A percentile compares a stretch with the other conserved stretches of the same genome.
Evolutionary conservation across 805 yeast species (phyloP).

Genomic region (Metschnikowia gelsemii): DNA sequence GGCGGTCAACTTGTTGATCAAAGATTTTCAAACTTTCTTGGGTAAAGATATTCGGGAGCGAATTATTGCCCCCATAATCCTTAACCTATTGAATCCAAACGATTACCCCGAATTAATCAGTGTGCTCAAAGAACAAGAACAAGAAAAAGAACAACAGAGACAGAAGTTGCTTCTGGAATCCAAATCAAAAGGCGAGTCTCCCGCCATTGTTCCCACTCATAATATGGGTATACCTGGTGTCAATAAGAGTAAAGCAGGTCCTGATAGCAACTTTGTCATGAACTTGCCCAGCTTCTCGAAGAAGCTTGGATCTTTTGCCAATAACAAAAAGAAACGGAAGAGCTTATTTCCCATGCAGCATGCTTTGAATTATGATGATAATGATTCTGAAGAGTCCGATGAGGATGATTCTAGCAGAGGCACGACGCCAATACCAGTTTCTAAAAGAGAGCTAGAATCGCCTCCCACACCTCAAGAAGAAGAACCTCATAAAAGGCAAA

Average conservation of each 20-base stretch:
- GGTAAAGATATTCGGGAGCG: constrained; percentile 73
- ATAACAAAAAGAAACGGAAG: constrained; percentile 25
- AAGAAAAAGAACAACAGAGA: constrained; percentile 17
- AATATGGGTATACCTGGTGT: constrained; percentile 3
- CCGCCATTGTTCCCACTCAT: neutral
- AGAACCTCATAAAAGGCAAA: constrained; percentile 24
- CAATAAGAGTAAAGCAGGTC: constrained; percentile 1
- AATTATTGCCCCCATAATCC: constrained; percentile 64
- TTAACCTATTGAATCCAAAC: constrained; percentile 58
- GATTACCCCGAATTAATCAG: constrained; percentile 51
- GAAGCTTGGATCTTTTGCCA: constrained; percentile 27
- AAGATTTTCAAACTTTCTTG: constrained; percentile 62
- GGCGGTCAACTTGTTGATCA: constrained; percentile 55
- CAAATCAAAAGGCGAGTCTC: neutral
- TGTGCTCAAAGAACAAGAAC: constrained; percentile 33
- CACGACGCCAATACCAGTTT: constrained; percentile 31
- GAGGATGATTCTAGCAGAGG: constrained; percentile 40
- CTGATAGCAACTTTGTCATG: constrained; percentile 12
- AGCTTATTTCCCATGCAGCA: constrained; percentile 52
- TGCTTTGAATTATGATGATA: constrained; percentile 48
- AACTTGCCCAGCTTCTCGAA: constrained; percentile 38
- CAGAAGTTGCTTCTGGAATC: constrained; percentile 7
- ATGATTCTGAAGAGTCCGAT: constrained; percentile 32
- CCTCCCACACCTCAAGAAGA: constrained; percentile 24
- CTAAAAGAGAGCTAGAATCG: constrained; percentile 33